Evolutionary conservation across 805 yeast genomes (phyloP), one percentile per base, ranked within the genome.

Genomic region (Nadsonia fulvescens): DNA sequence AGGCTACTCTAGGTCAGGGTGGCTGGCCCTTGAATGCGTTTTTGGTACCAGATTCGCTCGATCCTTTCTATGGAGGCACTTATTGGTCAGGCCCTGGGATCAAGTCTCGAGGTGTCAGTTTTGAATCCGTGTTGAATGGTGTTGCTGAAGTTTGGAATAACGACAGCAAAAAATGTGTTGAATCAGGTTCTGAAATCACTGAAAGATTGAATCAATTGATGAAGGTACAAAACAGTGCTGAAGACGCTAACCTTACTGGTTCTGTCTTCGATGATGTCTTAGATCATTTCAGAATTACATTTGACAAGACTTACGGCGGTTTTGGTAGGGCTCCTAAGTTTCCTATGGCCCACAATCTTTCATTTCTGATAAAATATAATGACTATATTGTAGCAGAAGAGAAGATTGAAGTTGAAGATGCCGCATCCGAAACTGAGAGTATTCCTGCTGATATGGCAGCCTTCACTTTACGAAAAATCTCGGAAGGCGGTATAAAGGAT

Each of bases 21-120:
- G 57, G 57, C 11, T 53, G 58, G 58, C 58, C 58, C 4, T 33
- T 53, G 22, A 52, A 51, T 31, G 53, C 45, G 3, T 50, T 53
- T 32, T 37, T 53, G 26, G 39, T 43, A 2, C 58, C 58, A 2
- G 43, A 41, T 3, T 25, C 42, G 1, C 37, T 46, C 24, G 39
- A 39, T 18, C 57, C 57, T 9, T 39, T 51, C 17, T 47, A 39
- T 29, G 57, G 53, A 3, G 58, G 57, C 4, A 48, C 53, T 5
- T 53, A 46, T 29, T 49, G 53, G 51, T 40, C 49, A 2, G 53
- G 53, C 3, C 52, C 54, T 2, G 44, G 35, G 8, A 38, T 34
- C 12, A 31, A 27, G 8, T 30, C 19, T 6, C 27, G 33, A n/a
- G 19, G 32, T 8, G 38, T 41, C 13, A 39, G 37, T 24, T 42